Conservation (phyloP, 2,329 filamentous ascomycete species). For the Phaeoacremonium minimum region DNA sequence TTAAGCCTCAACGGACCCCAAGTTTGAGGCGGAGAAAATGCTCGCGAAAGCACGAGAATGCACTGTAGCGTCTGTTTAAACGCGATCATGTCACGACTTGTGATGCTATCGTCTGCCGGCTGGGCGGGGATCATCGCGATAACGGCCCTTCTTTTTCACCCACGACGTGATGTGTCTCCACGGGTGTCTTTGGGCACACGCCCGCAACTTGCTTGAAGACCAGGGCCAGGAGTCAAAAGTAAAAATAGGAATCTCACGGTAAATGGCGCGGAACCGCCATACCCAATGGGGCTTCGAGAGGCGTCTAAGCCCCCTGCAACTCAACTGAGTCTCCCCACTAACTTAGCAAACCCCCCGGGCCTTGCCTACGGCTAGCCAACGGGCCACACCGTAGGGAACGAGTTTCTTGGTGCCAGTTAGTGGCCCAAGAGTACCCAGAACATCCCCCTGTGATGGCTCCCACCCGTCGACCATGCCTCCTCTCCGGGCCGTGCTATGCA, state of each 20-base stretch:
- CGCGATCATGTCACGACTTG: too few relatives aligned
- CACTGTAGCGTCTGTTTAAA: neutral
- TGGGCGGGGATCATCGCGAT: neutral
- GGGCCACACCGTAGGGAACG: neutral
- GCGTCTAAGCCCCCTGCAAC: neutral
- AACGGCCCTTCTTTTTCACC: neutral
- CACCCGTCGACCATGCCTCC: neutral
- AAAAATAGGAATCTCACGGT: neutral
- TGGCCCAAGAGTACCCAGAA: neutral
- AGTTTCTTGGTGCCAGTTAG: neutral
- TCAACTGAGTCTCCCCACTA: neutral
- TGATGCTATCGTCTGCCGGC: neutral
- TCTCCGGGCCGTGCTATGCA: neutral
- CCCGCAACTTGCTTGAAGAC: neutral
- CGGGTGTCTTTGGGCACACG: neutral
- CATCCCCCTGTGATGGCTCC: neutral
- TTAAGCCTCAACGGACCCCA: neutral
- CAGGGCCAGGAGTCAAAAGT: neutral
- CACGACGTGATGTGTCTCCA: neutral
- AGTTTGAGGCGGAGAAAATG: neutral
- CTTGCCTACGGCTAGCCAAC: neutral
- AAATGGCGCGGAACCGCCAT: neutral
- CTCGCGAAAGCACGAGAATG: neutral
- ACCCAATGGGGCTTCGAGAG: neutral
- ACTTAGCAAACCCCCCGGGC: neutral